A percentile compares a stretch with the other conserved stretches of the same genome.
phyloP scores from a whole-genome alignment of 208 protist species.

The Angomonas deanei region DNA sequence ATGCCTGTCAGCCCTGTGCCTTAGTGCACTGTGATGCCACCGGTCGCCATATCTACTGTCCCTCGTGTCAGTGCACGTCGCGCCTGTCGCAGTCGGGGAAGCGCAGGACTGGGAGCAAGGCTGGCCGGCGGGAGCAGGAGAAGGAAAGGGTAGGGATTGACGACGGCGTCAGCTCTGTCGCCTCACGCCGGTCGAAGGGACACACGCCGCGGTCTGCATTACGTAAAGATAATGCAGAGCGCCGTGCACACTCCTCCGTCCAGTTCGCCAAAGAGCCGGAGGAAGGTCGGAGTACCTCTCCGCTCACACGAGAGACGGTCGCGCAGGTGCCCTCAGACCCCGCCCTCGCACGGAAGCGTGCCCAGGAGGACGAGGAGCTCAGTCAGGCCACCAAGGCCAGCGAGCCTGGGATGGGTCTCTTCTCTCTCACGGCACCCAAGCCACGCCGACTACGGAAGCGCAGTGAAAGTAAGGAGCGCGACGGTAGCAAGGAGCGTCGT shows the following conservation, averaged over 20 bases:
- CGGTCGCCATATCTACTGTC: slow-evolving; percentile 63
- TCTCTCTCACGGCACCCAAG: neutral
- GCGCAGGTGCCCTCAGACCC: slow-evolving; percentile 50
- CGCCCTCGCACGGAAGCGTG: slow-evolving; percentile 11
- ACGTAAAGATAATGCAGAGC: neutral
- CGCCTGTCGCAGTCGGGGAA: slow-evolving; percentile 67
- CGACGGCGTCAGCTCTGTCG: slow-evolving; percentile 67
- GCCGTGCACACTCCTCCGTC: neutral
- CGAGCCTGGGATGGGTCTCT: slow-evolving; percentile 2
- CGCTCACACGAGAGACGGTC: slow-evolving; percentile 59
- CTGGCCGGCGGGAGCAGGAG: neutral
- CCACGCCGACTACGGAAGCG: neutral
- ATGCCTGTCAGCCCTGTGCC: slow-evolving; percentile 86
- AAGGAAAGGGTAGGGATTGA: slow-evolving; percentile 47
- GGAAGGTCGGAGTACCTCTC: slow-evolving; percentile 20
- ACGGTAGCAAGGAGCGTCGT: neutral
- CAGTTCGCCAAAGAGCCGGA: too few relatives aligned
- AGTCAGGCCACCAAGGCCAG: slow-evolving; percentile 10
- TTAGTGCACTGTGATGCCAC: slow-evolving; percentile 79
- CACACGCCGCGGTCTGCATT: slow-evolving; percentile 5
- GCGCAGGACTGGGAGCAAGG: slow-evolving; percentile 11
- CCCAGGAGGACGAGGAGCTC: slow-evolving; percentile 19
- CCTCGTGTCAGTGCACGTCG: slow-evolving; percentile 66
- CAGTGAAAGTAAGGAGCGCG: slow-evolving; percentile 14
- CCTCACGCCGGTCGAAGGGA: slow-evolving; percentile 29